Evolutionary conservation across 208 protist genomes (phyloP), one percentile per base, ranked within the genome.

Genomic region (Leishmania aethiopica): DNA sequence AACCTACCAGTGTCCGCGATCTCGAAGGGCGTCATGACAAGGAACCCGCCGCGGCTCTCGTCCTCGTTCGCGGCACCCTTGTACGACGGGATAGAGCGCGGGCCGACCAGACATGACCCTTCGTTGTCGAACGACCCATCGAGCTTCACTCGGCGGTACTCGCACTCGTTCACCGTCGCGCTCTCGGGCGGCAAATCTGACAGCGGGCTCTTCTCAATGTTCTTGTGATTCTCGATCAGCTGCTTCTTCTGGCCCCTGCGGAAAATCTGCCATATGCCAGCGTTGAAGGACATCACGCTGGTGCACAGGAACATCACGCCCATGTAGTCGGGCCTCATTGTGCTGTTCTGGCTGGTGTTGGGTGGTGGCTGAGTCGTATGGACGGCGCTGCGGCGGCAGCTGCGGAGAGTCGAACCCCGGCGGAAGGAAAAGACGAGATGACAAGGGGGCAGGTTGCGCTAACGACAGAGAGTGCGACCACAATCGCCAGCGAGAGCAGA

Each of bases 311-410:
- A 96, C 92, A 94, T 91, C 25, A 94, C 76, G 57, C 88, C 91
- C 92, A 97, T 95, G 86, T 96, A 95, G 76, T 97, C 94, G 42
- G 94, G 94, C 60, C 94, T 82, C 94, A 97, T 97, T 40, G 22
- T 87, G 60, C 66, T 74, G 22, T 40, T 59, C 32, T 55, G 69
- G 13, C 5, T 40, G 37, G 28, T 37, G n/a, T 10, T 7, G 49
- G 62, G 78, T 67, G 73, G 75, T 53, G 71, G 66, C 7, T 83
- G 51, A 60, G 51, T 10, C 28, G 69, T 11, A 25, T 19, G 32
- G 40, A 17, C 35, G 17, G 32, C 11, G 40, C n/a, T 74, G 7
- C 40, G 49, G 42, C 51, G 2, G 53, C 35, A 3, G 51, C 11
- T 32, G 73, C 11, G 32, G 73, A 40, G 15, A 67, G 13, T 40